phyloP scores from a whole-genome alignment of 2,329 filamentous ascomycete genomes.

The Verticillium nubilum region DNA sequence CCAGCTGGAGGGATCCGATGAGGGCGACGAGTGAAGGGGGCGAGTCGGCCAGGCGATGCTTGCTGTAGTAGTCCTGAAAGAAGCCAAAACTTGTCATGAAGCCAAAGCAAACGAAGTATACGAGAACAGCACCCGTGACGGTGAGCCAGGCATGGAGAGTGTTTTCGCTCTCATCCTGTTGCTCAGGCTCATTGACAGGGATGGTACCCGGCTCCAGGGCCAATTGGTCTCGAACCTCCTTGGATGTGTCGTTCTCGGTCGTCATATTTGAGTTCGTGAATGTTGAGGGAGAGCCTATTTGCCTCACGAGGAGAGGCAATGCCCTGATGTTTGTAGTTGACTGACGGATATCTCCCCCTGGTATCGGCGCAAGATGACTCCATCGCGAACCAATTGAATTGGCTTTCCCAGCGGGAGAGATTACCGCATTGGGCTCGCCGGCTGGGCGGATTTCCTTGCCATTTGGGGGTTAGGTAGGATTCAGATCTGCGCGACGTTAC shows the following conservation, averaged over 20 bases:
- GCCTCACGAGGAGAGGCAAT: not conserved
- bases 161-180: conserved; percentile 1
- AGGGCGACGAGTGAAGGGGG: conserved; percentile 35
- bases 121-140: conserved; percentile 7
- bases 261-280: not conserved
- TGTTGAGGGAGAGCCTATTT: not conserved
- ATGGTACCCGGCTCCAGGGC: not conserved
- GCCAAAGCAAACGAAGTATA: conserved; percentile 14
- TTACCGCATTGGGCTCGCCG: not conserved
- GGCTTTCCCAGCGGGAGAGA: not conserved
- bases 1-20: conserved; percentile 36
- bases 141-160: conserved; percentile 5
- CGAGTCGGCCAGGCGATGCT: conserved; percentile 21
- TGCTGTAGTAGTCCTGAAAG: conserved; percentile 38
- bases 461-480: not conserved
- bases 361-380: not conserved
- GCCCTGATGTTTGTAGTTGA: not conserved
- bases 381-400: not conserved
- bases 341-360: not conserved
- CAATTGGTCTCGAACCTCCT: not conserved
- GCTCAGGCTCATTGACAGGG: not conserved
- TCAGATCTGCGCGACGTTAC: not conserved
- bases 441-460: not conserved
- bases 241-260: not conserved
- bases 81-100: conserved; percentile 37